phyloP scores from a whole-genome alignment of 192 early-diverging fungal genomes.

The Radiomyces spectabilis region DNA sequence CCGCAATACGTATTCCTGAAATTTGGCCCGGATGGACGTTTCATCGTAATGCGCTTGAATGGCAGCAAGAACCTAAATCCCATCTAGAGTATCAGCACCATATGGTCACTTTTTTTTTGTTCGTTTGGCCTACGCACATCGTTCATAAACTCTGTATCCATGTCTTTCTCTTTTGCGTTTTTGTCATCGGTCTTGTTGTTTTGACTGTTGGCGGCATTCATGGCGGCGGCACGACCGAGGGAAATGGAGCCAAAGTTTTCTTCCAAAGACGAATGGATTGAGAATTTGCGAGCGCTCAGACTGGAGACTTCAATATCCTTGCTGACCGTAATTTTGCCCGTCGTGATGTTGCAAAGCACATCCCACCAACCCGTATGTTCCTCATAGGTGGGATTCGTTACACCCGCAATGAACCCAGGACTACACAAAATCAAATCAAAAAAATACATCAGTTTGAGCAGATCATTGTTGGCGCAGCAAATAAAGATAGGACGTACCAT shows the following conservation, averaged over 20 bases:
- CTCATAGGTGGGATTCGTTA: conserved; percentile 94
- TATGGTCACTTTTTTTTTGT: too few relatives aligned
- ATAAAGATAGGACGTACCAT: conserved; percentile 59
- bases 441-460: too few relatives aligned
- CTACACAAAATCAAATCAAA: conserved; percentile 12
- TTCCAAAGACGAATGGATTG: conserved; percentile 11
- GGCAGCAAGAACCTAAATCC: conserved; percentile 59
- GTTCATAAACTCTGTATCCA: conserved; percentile 49
- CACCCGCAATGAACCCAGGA: conserved; percentile 91
- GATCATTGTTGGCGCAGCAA: too few relatives aligned
- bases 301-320: conserved; percentile 46
- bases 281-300: conserved; percentile 15
- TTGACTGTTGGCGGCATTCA: too few relatives aligned
- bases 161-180: conserved; percentile 1
- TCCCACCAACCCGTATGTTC: conserved; percentile 94
- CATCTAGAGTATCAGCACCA: too few relatives aligned
- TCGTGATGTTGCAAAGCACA: conserved; percentile 90
- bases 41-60: conserved; percentile 85
- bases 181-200: conserved; percentile 4
- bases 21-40: conserved; percentile 76
- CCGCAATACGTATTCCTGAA: conserved; percentile 80
- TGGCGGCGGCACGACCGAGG: neutral
- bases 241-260: neutral
- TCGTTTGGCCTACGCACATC: conserved; percentile 39
- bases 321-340: conserved; percentile 90